Conservation (phyloP, 1,139 yeast genomes). For the Saccharomyces hybrid region DNA sequence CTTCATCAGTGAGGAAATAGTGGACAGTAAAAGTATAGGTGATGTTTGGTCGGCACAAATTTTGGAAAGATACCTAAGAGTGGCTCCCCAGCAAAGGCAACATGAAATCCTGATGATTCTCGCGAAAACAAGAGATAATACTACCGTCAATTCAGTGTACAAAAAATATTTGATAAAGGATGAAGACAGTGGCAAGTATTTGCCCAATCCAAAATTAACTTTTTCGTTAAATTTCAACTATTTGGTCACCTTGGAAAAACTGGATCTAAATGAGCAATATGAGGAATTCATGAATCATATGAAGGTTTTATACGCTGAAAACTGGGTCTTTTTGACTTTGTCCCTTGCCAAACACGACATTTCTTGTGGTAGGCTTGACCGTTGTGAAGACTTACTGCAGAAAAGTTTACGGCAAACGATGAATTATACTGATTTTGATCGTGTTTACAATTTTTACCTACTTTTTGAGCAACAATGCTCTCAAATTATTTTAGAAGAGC, state of each 20-base stretch:
- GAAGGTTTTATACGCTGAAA: constrained; percentile 51
- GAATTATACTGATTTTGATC: constrained; percentile 56
- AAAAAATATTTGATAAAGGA: constrained; percentile 30
- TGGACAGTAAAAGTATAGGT: constrained; percentile 2
- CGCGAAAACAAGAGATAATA: constrained; percentile 24
- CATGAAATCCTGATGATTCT: constrained; percentile 27
- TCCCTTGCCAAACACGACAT: constrained; percentile 46
- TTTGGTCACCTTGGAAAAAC: constrained; percentile 38
- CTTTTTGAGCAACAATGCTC: constrained; percentile 53
- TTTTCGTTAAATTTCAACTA: constrained; percentile 41
- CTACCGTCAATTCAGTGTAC: constrained; percentile 21
- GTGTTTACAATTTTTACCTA: constrained; percentile 55
- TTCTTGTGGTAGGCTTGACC: constrained; percentile 33
- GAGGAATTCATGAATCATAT: constrained; percentile 37
- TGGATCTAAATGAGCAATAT: constrained; percentile 21
- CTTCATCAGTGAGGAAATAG: neutral
- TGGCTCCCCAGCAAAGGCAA: neutral
- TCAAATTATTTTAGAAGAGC: constrained; percentile 33
- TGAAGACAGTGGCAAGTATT: constrained; percentile 29
- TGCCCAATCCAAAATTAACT: constrained; percentile 35
- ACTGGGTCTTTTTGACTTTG: constrained; percentile 44
- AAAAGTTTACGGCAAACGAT: constrained; percentile 34
- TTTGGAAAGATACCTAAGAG: constrained; percentile 26
- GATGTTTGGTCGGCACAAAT: constrained; percentile 27
- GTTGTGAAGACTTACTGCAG: constrained; percentile 38